Base-by-base conservation (phyloP, 2,329 filamentous ascomycete genomes). In the Colletotrichum sp. region DNA sequence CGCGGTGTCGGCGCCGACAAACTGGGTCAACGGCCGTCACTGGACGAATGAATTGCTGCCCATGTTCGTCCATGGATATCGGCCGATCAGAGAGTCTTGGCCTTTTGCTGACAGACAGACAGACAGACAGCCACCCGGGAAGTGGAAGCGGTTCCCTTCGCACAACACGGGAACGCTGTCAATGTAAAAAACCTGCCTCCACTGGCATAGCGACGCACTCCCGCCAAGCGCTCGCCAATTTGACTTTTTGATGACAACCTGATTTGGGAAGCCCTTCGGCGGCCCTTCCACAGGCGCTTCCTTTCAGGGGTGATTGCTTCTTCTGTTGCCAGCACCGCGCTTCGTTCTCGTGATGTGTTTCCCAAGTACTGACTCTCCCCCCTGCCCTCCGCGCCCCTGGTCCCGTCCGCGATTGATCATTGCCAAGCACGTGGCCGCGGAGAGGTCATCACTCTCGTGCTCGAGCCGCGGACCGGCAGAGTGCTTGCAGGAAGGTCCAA, bases 331-430 rank as follows among this genome's bases (percentile, higher is more conserved):
- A 52, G 44, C 44, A 52, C 44, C 44, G 44, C 44, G 44, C 36
- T 62, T 62, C 55, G 30, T 64, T 69, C 57, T 73, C 70, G 57
- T 69, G 11, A 76, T 49, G 63, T 75, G 64, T 76, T 76, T 76
- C 57, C 34, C 32, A 27, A 22, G 4, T 27, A 5, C 72, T 67
- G 72, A 65, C 57, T 73, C 70, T 44, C 16, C 22, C 57, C 69
- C 69, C 70, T 64, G 70, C 44, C 32, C 32, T 13, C 22, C 22
- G 12, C 39, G 6, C 55, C 69, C 69, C 57, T 65, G 44, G 36
- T 66, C 15, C 55, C 36, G 69, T 75, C 62, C 52, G 55, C 55
- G 27, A 64, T 73, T 69, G 39, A 61, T 72, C 68, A 55, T 9
- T 76, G 70, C 64, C 69, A 73, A 68, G 57, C 64, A 34, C 44